Evolutionary conservation across 1,284 basidiomycete genomes (phyloP), one percentile per base, ranked within the genome.

Genomic region (Cryptococcus deneoformans): DNA sequence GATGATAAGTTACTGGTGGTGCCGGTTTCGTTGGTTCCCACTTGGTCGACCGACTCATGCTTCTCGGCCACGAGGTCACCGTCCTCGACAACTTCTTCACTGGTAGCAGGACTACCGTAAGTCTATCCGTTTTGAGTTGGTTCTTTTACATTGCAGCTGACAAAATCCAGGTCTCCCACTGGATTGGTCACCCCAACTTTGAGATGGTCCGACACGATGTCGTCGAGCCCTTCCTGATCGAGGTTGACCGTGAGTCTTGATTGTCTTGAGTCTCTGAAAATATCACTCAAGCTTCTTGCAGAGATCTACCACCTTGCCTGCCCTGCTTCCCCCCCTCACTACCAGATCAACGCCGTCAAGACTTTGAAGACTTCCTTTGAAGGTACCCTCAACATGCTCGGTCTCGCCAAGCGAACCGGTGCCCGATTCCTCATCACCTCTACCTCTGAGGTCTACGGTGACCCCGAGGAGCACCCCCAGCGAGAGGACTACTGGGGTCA

Each of bases 71-170:
- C 77, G 94, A 98, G 77, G 93, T 98, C 64, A 93, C 92, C 53
- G 95, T 98, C 57, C 80, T 98, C 54, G 95, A 98, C 81, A 97
- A 97, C 81, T 98, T 98, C 77, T 98, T 98, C 81, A 97, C 94
- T 24, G 95, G 95, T 20, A 90, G 89, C 54, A 94, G 94, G 78
- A 93, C 90, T 38, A 94, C 92, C 52, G 86, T 97, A 65, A 53
- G 66, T 60, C 34, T 4, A 35, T n/a, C 20, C n/a, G 20, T 20
- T 20, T 20, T 40, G n/a, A n/a, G 46, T 12, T 39, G 38, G 49
- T 29, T 24, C 20, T 42, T 20, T 48, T 20, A 35, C 16, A 7
- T 53, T 20, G 20, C 44, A 34, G 14, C 49, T 46, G n/a, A 54
- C 16, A 5, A 14, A 69, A 20, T 20, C 20, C 20, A 20, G 20